Percentiles rank a stretch among this genome's conserved stretches.
Evolutionary conservation across 441 rosid genomes (phyloP).

Genomic region (Monsonia emarginata): DNA sequence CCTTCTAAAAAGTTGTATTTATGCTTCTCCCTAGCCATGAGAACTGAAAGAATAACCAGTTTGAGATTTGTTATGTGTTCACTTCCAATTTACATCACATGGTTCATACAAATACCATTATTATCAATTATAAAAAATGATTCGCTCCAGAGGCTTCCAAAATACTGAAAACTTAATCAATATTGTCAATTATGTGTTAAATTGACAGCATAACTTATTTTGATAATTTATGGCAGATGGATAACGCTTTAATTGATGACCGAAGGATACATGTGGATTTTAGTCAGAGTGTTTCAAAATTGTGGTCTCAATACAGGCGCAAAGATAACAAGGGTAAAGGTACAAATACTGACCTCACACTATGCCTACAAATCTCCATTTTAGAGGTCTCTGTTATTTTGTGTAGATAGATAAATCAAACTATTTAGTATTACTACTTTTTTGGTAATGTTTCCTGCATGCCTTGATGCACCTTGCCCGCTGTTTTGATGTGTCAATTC

Average conservation of each 20-base stretch:
- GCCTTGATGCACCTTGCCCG: neutral
- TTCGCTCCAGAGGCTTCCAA: neutral
- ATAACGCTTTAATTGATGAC: conserved; percentile 88
- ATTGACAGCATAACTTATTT: neutral
- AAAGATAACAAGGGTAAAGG: conserved; percentile 55
- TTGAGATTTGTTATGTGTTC: neutral
- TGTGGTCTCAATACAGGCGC: conserved; percentile 69
- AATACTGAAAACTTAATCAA: neutral
- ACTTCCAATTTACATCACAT: neutral
- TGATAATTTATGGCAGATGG: conserved; percentile 50
- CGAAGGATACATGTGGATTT: conserved; percentile 91
- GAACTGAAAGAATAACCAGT: neutral
- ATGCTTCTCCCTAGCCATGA: neutral
- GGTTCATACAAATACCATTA: neutral
- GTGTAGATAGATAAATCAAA: too few relatives aligned
- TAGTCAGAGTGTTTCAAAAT: conserved; percentile 90
- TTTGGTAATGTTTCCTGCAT: neutral
- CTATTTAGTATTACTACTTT: too few relatives aligned
- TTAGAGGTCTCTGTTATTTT: too few relatives aligned
- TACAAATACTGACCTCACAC: conserved; percentile 10
- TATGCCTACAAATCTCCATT: too few relatives aligned
- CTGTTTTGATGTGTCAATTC: neutral
- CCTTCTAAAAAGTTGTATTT: neutral
- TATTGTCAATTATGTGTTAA: neutral
- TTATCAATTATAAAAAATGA: neutral